phyloP scores from a whole-genome alignment of 495 filamentous ascomycete genomes.

The Penicillium alfredii region DNA sequence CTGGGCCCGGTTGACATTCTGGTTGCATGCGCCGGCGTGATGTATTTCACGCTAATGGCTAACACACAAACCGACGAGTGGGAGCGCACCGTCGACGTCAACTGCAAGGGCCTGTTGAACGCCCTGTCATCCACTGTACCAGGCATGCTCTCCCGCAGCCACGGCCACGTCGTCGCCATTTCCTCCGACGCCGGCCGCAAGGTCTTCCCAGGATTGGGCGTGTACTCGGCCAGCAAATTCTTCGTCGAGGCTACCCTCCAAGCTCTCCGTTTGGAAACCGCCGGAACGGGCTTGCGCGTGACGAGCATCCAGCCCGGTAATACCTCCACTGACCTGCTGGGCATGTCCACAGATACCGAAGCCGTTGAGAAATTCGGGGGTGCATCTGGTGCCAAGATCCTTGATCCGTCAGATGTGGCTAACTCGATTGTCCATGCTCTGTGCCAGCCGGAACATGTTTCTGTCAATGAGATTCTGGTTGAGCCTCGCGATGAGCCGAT shows the following conservation, averaged over 20 bases:
- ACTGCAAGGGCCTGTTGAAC: slow-evolving; percentile 67
- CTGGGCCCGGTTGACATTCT: slow-evolving; percentile 62
- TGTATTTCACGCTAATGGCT: slow-evolving; percentile 73
- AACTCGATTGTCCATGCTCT: slow-evolving; percentile 58
- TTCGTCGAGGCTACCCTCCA: slow-evolving; percentile 68
- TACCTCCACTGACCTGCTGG: slow-evolving; percentile 55
- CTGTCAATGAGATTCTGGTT: slow-evolving; percentile 66
- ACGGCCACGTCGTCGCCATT: slow-evolving; percentile 61
- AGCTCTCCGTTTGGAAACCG: slow-evolving; percentile 59
- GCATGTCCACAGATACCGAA: slow-evolving; percentile 60
- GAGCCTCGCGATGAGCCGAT: slow-evolving; percentile 68
- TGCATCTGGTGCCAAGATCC: slow-evolving; percentile 58
- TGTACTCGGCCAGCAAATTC: slow-evolving; percentile 69
- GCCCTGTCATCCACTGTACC: slow-evolving; percentile 54
- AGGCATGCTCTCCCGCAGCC: slow-evolving; percentile 54
- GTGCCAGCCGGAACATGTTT: slow-evolving; percentile 57
- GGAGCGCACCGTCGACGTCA: slow-evolving; percentile 65
- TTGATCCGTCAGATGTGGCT: slow-evolving; percentile 58
- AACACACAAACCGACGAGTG: slow-evolving; percentile 59
- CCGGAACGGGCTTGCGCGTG: slow-evolving; percentile 56
- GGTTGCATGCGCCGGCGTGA: slow-evolving; percentile 63
- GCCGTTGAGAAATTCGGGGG: slow-evolving; percentile 65
- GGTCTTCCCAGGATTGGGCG: slow-evolving; percentile 64
- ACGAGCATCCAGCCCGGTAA: slow-evolving; percentile 64
- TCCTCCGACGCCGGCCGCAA: slow-evolving; percentile 65